Percentiles rank a stretch among this genome's conserved stretches.
These are phyloP conservation scores for Chlorella sp. DNA, from an alignment of 139 green algal genomes.

Conservation along the genomic window DNA sequence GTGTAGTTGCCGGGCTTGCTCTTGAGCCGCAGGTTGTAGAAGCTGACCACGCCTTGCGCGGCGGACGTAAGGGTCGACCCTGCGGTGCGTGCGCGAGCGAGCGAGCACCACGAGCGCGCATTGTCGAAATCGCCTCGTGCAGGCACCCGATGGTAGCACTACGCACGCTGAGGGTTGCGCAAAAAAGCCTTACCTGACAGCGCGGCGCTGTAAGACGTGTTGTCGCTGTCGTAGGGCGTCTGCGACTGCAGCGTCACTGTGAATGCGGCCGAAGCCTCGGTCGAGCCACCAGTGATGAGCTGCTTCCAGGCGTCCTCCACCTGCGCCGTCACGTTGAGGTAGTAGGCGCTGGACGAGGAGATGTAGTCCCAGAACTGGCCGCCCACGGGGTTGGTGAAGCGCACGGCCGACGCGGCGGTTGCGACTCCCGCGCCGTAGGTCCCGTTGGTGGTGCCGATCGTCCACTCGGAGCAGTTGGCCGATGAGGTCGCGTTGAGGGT, in stretches of 20 bases:
- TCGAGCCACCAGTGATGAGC: not conserved
- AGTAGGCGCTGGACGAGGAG: not conserved
- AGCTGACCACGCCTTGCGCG: not conserved
- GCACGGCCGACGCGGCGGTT: not conserved
- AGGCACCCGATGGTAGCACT: no score
- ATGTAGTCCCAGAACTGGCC: not conserved
- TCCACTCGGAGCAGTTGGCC: not conserved
- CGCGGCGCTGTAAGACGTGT: not conserved
- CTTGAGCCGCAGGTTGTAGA: not conserved
- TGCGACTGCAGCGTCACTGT: not conserved
- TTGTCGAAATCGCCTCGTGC: no score
- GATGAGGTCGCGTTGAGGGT: not conserved
- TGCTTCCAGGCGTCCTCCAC: not conserved
- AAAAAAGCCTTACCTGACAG: not conserved
- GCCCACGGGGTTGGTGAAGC: not conserved
- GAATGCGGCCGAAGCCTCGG: not conserved
- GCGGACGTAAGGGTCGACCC: not conserved
- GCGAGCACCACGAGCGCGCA: not conserved
- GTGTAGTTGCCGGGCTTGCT: not conserved
- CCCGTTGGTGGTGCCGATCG: not conserved
- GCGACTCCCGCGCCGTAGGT: not conserved
- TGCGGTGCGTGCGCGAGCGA: not conserved
- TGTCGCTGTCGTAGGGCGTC: not conserved
- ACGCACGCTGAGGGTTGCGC: no score
- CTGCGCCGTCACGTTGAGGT: not conserved